Evolutionary conservation across 495 filamentous ascomycete genomes (phyloP), one percentile per base, ranked within the genome.

Genomic region (Margaritispora aquatica): DNA sequence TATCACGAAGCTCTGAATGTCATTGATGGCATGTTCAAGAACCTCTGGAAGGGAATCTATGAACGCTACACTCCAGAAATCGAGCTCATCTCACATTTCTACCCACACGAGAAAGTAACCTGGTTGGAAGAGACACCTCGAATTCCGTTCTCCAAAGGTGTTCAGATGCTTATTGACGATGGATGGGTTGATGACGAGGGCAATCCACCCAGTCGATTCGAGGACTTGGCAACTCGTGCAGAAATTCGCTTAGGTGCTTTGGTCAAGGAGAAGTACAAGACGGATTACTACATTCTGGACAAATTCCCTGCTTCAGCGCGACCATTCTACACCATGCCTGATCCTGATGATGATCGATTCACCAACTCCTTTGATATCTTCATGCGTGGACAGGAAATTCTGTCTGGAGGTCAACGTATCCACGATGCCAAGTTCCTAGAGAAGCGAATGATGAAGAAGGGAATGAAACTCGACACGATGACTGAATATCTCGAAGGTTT

Each of bases 301-400:
- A 96, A 96, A 66, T 96, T 96, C 71, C 92, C 92, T 13, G 73
- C 80, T 1, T 84, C 84, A 10, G 92, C 87, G 7, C 82, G 92
- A 34, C 92, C 92, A 1, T 97, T 96, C 74, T 96, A 97, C 64
- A 88, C 92, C n/a, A 93, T 96, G 81, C 88, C 89, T 0, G 92
- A 96, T 55, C 80, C 88, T 1, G 73, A 85, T 10, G 84, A 96
- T 63, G 73, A 81, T 8, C 77, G 77, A 1, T 79, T 80, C 66
- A 96, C 92, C 44, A 96, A 96, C 72, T 95, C 92, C 0, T 97
- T 96, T 62, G 92, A 97, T 71, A 93, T 96, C 66, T 96, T 96
- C 74, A 80, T 96, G 54, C 89, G 92, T 11, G 92, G 92, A 4
- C 92, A 97, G 68, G 92, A 96, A 69, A 96, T 96, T 61, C 84